phyloP scores from a whole-genome alignment of 805 yeast species.

The Candida sonorensis region DNA sequence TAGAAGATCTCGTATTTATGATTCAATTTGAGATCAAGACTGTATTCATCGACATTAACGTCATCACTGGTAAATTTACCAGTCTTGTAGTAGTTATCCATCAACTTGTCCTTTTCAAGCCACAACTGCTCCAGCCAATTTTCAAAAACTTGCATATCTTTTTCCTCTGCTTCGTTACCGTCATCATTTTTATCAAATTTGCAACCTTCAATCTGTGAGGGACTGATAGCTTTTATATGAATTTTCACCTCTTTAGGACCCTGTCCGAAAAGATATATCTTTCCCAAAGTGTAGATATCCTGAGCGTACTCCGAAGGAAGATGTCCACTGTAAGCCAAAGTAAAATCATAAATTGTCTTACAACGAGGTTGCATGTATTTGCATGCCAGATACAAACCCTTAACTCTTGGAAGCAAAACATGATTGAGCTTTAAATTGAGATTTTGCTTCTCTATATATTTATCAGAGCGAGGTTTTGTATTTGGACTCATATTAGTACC shows the following conservation, averaged over 20 bases:
- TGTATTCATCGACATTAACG: constrained; percentile 10
- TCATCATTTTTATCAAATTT: constrained; percentile 36
- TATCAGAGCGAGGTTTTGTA: constrained; percentile 52
- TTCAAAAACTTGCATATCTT: constrained; percentile 44
- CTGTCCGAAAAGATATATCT: constrained; percentile 59
- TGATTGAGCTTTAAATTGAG: constrained; percentile 43
- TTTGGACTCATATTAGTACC: constrained; percentile 79
- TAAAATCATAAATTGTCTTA: constrained; percentile 67
- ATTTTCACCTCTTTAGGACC: constrained; percentile 65
- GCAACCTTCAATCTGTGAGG: constrained; percentile 28
- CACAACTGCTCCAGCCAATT: constrained; percentile 71
- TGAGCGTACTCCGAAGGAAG: constrained; percentile 64
- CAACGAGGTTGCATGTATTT: constrained; percentile 46
- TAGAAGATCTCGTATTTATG: constrained; percentile 18
- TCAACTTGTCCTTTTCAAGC: constrained; percentile 67
- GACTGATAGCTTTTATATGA: constrained; percentile 50
- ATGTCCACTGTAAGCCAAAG: constrained; percentile 78
- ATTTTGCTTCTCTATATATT: constrained; percentile 48
- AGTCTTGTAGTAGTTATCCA: constrained; percentile 52
- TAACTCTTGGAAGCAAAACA: constrained; percentile 72
- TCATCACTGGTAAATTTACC: constrained; percentile 41
- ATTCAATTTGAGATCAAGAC: constrained; percentile 16
- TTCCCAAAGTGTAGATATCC: constrained; percentile 57
- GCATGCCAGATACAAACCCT: constrained; percentile 70
- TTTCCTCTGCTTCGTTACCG: constrained; percentile 34